These are phyloP conservation scores for Ganoderma multipileum DNA, from an alignment of 1,284 basidiomycete species.

Conservation along the genomic window DNA sequence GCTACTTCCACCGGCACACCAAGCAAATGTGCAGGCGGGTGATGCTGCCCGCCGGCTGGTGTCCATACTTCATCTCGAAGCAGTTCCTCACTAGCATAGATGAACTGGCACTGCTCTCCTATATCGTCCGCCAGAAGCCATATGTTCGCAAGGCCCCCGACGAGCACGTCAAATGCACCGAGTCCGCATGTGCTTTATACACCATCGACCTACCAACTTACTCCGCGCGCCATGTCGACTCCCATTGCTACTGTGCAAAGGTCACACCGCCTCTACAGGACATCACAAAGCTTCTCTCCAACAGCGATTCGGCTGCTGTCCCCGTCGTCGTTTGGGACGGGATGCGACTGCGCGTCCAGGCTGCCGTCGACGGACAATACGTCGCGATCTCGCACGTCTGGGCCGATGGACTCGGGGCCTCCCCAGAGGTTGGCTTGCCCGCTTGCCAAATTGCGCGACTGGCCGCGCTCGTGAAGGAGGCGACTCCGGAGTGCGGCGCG, in stretches of 20 bases:
- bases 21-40: slow-evolving; percentile 6
- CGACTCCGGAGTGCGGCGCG: slow-evolving; percentile 13
- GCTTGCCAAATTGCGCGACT: slow-evolving; percentile 25
- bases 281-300: slow-evolving; percentile 12
- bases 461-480: slow-evolving; percentile 6
- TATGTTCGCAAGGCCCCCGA: slow-evolving; percentile 1
- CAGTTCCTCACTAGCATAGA: background rate
- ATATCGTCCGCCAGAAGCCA: slow-evolving; percentile 17
- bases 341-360: background rate
- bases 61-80: slow-evolving; percentile 10
- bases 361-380: slow-evolving; percentile 9
- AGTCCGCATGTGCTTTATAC: slow-evolving; percentile 15
- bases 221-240: slow-evolving; percentile 16
- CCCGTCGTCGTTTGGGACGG: slow-evolving; percentile 12
- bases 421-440: slow-evolving; percentile 25
- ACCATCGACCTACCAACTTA: slow-evolving; percentile 14
- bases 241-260: slow-evolving; percentile 15
- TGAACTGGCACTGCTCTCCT: slow-evolving; percentile 9
- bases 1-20: slow-evolving; percentile 1
- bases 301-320: background rate
- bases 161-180: slow-evolving; percentile 20
- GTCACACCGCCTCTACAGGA: slow-evolving; percentile 16
- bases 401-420: slow-evolving; percentile 29
- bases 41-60: slow-evolving; percentile 22
- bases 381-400: slow-evolving; percentile 31